A percentile compares a stretch with the other conserved stretches of the same genome.
phyloP scores from a whole-genome alignment of 2,329 filamentous ascomycete genomes.

The Trichoderma sp. region DNA sequence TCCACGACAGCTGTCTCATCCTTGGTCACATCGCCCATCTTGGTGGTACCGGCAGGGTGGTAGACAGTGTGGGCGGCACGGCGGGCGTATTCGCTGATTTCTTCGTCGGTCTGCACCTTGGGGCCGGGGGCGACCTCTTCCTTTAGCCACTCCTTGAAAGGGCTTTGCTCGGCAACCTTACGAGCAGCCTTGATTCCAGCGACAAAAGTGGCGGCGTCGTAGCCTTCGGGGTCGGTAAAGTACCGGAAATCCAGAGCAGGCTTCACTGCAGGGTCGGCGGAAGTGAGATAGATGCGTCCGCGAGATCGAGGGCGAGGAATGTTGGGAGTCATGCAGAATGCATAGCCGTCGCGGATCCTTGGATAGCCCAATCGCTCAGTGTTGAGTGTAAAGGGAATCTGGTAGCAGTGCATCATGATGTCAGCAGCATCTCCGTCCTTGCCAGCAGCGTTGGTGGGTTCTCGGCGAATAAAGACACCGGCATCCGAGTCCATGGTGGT shows the following conservation, averaged over 20 bases:
- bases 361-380: slow-evolving; percentile 72
- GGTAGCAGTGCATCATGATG: slow-evolving; percentile 96
- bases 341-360: slow-evolving; percentile 63
- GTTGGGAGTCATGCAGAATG: slow-evolving; percentile 92
- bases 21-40: slow-evolving; percentile 73
- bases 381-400: slow-evolving; percentile 89
- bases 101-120: slow-evolving; percentile 70
- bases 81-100: slow-evolving; percentile 76
- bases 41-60: slow-evolving; percentile 83
- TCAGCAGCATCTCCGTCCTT: slow-evolving; percentile 76
- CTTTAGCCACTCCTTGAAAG: slow-evolving; percentile 82
- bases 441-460: slow-evolving; percentile 63
- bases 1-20: slow-evolving; percentile 81
- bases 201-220: slow-evolving; percentile 79
- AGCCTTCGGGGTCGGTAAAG: slow-evolving; percentile 82
- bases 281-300: slow-evolving; percentile 74
- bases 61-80: slow-evolving; percentile 84
- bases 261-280: slow-evolving; percentile 70
- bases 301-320: slow-evolving; percentile 79
- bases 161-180: slow-evolving; percentile 68
- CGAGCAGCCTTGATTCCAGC: slow-evolving; percentile 75
- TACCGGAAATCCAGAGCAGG: slow-evolving; percentile 85
- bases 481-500: slow-evolving; percentile 91
- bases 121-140: slow-evolving; percentile 77
- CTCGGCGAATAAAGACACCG: slow-evolving; percentile 80